phyloP scores from a whole-genome alignment of 2,329 filamentous ascomycete species.

The Botrytis fabae region DNA sequence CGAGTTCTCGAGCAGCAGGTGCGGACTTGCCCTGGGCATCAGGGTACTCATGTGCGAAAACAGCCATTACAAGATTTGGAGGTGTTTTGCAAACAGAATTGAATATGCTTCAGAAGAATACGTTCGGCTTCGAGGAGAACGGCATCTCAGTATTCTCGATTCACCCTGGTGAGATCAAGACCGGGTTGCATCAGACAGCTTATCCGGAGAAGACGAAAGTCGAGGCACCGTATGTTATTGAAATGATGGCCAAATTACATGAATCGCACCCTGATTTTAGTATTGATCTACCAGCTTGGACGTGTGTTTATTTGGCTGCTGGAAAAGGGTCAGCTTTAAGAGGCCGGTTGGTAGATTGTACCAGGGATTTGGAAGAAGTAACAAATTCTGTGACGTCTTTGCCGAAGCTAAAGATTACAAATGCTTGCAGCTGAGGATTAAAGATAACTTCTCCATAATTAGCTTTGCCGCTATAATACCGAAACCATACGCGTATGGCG shows the following conservation, averaged over 20 bases:
- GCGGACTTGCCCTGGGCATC: constrained; percentile 31
- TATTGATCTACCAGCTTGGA: constrained; percentile 30
- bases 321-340: constrained; percentile 25
- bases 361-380: constrained; percentile 30
- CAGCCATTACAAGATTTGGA: constrained; percentile 30
- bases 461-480: not conserved
- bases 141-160: constrained; percentile 31
- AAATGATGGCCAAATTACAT: constrained; percentile 29
- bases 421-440: constrained; percentile 26
- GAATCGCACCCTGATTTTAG: constrained; percentile 28
- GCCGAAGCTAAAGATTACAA: constrained; percentile 27
- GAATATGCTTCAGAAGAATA: constrained; percentile 27
- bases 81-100: constrained; percentile 29
- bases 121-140: constrained; percentile 24
- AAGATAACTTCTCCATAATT: not conserved
- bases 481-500: not conserved
- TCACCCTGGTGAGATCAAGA: constrained; percentile 31
- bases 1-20: constrained; percentile 28
- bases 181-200: constrained; percentile 27
- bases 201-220: constrained; percentile 30
- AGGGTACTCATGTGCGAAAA: constrained; percentile 30
- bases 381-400: constrained; percentile 23
- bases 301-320: constrained; percentile 31
- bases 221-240: constrained; percentile 30
- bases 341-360: constrained; percentile 30